Conservation (phyloP, 1,284 basidiomycete species). For the Ceratobasidium sp. region DNA sequence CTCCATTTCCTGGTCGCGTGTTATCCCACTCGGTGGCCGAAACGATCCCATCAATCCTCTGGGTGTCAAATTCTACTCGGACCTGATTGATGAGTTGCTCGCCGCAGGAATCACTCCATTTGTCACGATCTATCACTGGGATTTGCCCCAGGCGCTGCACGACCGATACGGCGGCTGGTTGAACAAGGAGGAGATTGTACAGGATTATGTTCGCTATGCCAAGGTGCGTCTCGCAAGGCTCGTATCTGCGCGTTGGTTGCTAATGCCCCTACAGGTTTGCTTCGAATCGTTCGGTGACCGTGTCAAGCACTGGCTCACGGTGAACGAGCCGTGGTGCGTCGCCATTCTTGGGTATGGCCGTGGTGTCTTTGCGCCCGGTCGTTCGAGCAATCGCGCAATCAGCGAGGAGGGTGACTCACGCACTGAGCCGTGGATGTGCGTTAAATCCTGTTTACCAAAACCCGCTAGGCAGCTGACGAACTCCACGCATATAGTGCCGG, state of each 20-base stretch:
- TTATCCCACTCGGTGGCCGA: conserved; percentile 75
- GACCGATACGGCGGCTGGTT: conserved; percentile 80
- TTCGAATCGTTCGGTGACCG: conserved; percentile 79
- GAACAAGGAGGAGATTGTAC: conserved; percentile 68
- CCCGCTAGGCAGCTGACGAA: not conserved
- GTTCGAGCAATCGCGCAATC: conserved; percentile 67
- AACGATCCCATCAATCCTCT: conserved; percentile 74
- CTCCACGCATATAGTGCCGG: conserved; percentile 62
- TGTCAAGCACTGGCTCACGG: conserved; percentile 78
- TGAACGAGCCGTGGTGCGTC: conserved; percentile 81
- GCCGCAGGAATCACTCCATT: conserved; percentile 72
- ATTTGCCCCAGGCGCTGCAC: conserved; percentile 74
- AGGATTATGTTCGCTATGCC: conserved; percentile 73
- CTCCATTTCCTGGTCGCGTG: conserved; percentile 77
- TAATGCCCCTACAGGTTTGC: conserved; percentile 61
- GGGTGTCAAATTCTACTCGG: conserved; percentile 75
- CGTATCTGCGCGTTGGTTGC: not conserved
- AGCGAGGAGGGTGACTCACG: conserved; percentile 68
- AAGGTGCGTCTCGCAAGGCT: conserved; percentile 55
- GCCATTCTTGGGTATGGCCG: conserved; percentile 74
- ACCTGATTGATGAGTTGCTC: conserved; percentile 73
- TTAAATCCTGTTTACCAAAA: conserved; percentile 42
- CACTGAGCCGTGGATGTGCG: conserved; percentile 79
- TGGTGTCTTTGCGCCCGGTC: conserved; percentile 74
- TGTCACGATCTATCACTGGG: conserved; percentile 82